Percentiles rank a stretch among this genome's conserved stretches.
phyloP scores from a whole-genome alignment of 331 rosid genomes.

The Malus hybrid region DNA sequence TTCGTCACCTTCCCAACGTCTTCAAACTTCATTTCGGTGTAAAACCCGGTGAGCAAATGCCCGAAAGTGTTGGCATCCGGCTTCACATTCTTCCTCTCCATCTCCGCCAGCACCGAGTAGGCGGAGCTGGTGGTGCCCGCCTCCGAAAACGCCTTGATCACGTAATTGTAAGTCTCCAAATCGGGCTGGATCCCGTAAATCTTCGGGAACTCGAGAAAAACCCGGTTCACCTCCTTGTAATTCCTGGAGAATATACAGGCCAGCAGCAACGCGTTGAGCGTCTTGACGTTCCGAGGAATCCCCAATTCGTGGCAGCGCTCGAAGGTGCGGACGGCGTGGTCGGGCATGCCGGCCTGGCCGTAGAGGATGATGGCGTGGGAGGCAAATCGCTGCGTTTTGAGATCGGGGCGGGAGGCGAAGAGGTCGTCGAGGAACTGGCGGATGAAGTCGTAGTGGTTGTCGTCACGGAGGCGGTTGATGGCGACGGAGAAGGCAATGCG shows the following conservation, averaged over 20 bases:
- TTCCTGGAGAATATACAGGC: constrained; percentile 54
- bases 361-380: constrained; percentile 63
- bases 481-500: constrained; percentile 64
- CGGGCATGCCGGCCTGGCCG: constrained; percentile 71
- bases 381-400: constrained; percentile 50
- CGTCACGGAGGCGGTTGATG: constrained; percentile 45
- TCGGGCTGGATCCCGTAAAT: constrained; percentile 43
- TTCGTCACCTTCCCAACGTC: constrained; percentile 59
- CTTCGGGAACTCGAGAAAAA: constrained; percentile 59
- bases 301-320: constrained; percentile 27
- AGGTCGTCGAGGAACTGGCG: constrained; percentile 46
- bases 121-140: constrained; percentile 52
- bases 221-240: constrained; percentile 47
- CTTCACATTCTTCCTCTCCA: constrained; percentile 50
- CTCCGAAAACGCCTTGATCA: constrained; percentile 52
- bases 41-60: constrained; percentile 45
- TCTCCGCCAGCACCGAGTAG: constrained; percentile 58
- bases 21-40: constrained; percentile 54
- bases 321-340: constrained; percentile 54
- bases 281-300: constrained; percentile 38
- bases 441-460: constrained; percentile 49
- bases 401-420: constrained; percentile 49
- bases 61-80: constrained; percentile 44
- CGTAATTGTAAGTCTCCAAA: constrained; percentile 53
- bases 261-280: constrained; percentile 57